Percentiles rank a stretch among this genome's conserved stretches.
phyloP scores from a whole-genome alignment of 2,329 filamentous ascomycete genomes.

The Trichothecium sympodiale region DNA sequence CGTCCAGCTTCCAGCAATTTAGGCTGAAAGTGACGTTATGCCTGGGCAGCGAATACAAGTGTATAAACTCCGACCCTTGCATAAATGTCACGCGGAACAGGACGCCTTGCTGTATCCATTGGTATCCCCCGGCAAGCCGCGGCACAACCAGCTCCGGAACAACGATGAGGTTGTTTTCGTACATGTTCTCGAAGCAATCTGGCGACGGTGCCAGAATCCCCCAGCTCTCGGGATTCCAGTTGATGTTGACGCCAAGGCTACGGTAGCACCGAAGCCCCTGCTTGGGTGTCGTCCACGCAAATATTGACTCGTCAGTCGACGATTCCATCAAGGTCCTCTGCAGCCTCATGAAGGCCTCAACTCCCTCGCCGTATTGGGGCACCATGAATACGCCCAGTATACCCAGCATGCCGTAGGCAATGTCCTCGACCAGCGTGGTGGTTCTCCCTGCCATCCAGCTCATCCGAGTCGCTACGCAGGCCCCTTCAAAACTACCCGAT shows the following conservation, averaged over 20 bases:
- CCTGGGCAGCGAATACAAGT: background rate
- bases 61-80: background rate
- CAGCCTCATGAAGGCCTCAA: slow-evolving; percentile 15
- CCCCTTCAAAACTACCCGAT: background rate
- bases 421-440: slow-evolving; percentile 15
- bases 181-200: no score
- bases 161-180: no score
- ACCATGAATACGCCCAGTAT: slow-evolving; percentile 20
- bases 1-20: background rate
- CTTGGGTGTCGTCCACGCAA: slow-evolving; percentile 11
- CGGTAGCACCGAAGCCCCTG: no score
- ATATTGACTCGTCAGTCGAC: slow-evolving; percentile 15
- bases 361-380: slow-evolving; percentile 20
- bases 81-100: background rate
- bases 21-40: background rate
- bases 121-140: background rate
- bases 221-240: background rate
- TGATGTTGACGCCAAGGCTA: background rate
- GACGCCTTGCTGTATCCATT: background rate
- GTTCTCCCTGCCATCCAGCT: slow-evolving; percentile 17
- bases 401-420: slow-evolving; percentile 20
- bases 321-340: slow-evolving; percentile 16
- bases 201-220: slow-evolving; percentile 1
- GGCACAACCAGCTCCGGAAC: background rate
- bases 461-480: slow-evolving; percentile 14